Percentiles rank a stretch among this genome's conserved stretches.
These are phyloP conservation scores for Neltuma alba DNA, from an alignment of 306 rosid species.

Conservation along the genomic window DNA sequence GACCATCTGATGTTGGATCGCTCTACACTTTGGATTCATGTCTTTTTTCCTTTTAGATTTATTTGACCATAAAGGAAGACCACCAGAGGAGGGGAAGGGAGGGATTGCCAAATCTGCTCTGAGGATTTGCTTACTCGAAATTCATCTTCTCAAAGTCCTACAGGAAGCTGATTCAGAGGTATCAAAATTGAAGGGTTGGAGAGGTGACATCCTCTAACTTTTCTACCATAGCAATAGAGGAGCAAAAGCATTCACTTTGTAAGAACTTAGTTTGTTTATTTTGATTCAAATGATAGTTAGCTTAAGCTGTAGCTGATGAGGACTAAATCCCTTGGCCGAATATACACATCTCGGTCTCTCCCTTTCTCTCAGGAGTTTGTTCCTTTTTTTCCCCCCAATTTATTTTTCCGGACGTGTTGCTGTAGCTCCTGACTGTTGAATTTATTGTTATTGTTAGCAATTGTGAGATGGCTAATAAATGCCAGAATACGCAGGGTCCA, in stretches of 20 bases:
- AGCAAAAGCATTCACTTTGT: constrained; percentile 34
- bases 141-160: constrained; percentile 10
- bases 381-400: constrained; percentile 27
- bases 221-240: constrained; percentile 41
- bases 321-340: constrained; percentile 42
- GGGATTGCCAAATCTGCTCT: constrained; percentile 38
- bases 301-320: constrained; percentile 54
- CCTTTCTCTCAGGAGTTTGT: constrained; percentile 35
- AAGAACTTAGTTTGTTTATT: constrained; percentile 42
- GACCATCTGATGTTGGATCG: constrained; percentile 51
- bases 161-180: constrained; percentile 31
- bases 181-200: constrained; percentile 31
- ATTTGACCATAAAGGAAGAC: constrained; percentile 58
- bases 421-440: constrained; percentile 66
- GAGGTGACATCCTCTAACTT: constrained; percentile 40
- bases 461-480: constrained; percentile 79
- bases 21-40: constrained; percentile 50
- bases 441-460: constrained; percentile 68
- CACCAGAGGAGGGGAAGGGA: constrained; percentile 38
- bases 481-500: constrained; percentile 63
- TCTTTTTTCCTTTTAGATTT: constrained; percentile 58
- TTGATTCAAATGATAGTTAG: constrained; percentile 66
- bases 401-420: constrained; percentile 46
- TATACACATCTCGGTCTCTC: constrained; percentile 30
- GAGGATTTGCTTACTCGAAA: constrained; percentile 18